A percentile compares a stretch with the other conserved stretches of the same genome.
Conservation (phyloP, 306 rosid genomes). For the Ceratonia siliqua region DNA sequence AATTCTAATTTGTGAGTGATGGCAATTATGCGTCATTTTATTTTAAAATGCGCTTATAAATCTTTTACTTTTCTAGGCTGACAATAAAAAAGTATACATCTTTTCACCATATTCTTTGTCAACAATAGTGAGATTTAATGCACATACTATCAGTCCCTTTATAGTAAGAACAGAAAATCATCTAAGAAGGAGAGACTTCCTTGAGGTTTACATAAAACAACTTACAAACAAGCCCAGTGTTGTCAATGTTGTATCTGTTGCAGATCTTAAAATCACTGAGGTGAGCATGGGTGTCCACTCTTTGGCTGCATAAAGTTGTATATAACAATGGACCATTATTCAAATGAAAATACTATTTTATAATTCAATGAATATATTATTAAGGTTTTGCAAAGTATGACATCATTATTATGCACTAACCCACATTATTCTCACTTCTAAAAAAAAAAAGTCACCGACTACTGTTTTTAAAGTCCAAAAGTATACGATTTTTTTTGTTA, state of each 20-base stretch:
- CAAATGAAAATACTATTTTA: not conserved
- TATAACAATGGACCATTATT: not conserved
- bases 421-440: not conserved
- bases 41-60: not conserved
- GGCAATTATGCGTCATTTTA: not conserved
- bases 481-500: not conserved
- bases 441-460: not conserved
- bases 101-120: not conserved
- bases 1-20: not conserved
- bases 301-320: slow-evolving; percentile 62
- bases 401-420: not conserved
- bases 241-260: slow-evolving; percentile 77
- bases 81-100: slow-evolving; percentile 12
- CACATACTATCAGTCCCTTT: not conserved
- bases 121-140: slow-evolving; percentile 4
- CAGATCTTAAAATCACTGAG: slow-evolving; percentile 81
- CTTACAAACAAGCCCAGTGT: slow-evolving; percentile 94
- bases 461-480: not conserved
- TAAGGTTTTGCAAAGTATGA: not conserved
- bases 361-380: not conserved
- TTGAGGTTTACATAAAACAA: slow-evolving; percentile 29
- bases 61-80: not conserved
- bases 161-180: slow-evolving; percentile 8
- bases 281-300: slow-evolving; percentile 58
- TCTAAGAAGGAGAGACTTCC: not conserved